Base-by-base conservation (phyloP, 176 grass and related monocot species). In the Eremochloa ophiuroides region DNA sequence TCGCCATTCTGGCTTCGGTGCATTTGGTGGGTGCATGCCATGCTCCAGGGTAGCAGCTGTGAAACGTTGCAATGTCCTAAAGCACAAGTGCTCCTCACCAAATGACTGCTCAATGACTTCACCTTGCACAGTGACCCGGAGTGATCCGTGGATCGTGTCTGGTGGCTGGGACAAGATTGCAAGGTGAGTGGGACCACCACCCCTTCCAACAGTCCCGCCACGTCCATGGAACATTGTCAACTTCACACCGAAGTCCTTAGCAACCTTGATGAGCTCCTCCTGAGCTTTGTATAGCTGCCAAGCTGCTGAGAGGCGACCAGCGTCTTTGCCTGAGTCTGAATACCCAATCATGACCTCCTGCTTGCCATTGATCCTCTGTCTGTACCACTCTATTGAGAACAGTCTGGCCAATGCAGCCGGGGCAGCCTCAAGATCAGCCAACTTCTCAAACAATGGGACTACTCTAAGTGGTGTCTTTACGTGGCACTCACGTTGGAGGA, bases 321-420 rank as follows among this genome's bases (percentile, higher is more conserved):
- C 92, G 82, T 94, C 92, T 78, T 94, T 94, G 22, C 92, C 92
- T 20, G 92, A 91, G 44, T 94, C 92, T 60, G 92, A 94, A 87
- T 94, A 94, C 61, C 92, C 92, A 84, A 94, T 91, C 92, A 94
- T 94, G 72, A 94, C 92, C 78, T 94, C 92, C 25, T 94, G 92
- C 66, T 94, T 94, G 53, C 88, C 92, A 15, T 89, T 81, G 74
- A 94, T 88, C 73, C 92, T 86, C 34, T 70, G 74, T 62, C 76
- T 84, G 67, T 94, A 94, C 92, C 92, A 94, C 37, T 88, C 80
- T 42, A 94, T 71, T 4, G 92, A 94, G 60, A 94, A 94, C 3
- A 94, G 86, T 60, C 88, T 79, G 15, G 86, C 76, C 53, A 94
- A 58, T 65, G 92, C 92, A 78, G 92, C 86, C 0, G 92, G 92